Evolutionary conservation across 2,329 filamentous ascomycete genomes (phyloP), one percentile per base, ranked within the genome.

Genomic region (Knufia petricola): DNA sequence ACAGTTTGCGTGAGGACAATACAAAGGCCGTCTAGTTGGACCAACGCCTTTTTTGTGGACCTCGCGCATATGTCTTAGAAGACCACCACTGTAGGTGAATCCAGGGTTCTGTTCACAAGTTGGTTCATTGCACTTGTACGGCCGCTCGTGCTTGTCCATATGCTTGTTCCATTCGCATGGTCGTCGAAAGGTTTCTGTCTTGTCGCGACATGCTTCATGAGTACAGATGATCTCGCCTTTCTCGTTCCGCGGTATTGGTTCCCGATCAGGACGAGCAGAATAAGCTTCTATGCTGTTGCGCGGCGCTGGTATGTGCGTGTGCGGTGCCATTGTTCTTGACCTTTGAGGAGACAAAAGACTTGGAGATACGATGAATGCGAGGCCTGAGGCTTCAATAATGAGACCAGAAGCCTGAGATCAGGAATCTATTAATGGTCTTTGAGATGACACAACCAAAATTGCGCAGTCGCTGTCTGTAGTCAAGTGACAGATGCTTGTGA

Each of bases 101-200:
- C 90, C 90, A 46, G 86, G 85, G 0, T 95, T 77, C 60, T 95
- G 95, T 60, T 90, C 87, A 66, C 90, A 95, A 31, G 84, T 85
- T n/a, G 79, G 75, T 37, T 84, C 81, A 19, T 72, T 75, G 66
- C 90, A 96, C 60, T 88, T 85, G 63, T 95, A 96, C 1, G 90
- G 90, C 10, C 90, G 78, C 58, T 95, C 88, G 64, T 96, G 90
- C 65, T 95, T 95, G 69, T 96, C 90, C 89, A 95, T 95, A 64
- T 96, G 90, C 70, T 96, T 95, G 63, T 84, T 94, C 87, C 87
- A 95, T 70, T 95, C 89, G 69, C 89, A 95, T 58, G 87, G 90
- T 55, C 88, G 79, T 48, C 78, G 75, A 62, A 95, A 96, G 10
- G 76, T 76, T 38, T 74, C 76, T 3, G 74, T 60, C 3, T 81